Base-by-base conservation (phyloP, 148 eudicot species). In the Cornus suecica region DNA sequence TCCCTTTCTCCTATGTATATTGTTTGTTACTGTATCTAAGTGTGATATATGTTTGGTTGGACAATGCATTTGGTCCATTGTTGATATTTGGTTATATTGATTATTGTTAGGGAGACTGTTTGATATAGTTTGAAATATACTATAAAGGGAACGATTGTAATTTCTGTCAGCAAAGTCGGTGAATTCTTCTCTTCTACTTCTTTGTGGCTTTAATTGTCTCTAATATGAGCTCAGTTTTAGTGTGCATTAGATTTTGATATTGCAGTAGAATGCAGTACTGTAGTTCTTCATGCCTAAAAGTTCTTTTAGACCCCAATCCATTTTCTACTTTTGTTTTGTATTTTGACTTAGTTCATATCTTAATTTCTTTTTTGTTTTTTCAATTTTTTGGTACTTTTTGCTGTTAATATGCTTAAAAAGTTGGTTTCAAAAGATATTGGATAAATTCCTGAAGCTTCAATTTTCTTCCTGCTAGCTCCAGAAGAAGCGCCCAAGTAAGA, bases 401-500 rank as follows among this genome's bases (percentile, higher is more conserved):
- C 70, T 27, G 24, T 13, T 66, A 16, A 66, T 66, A 29, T 66
- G 41, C 69, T 5, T 20, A 26, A 41, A 58, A 62, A 73, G 26
- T 20, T 74, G 7, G 45, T 16, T 1, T 13, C 31, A 29, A 1
- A 29, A 37, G 22, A 48, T 51, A 70, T 13, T 54, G 60, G 6
- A 30, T 72, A 11, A 60, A 68, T 67, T 63, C 69, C 34, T 68
- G 23, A 72, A 68, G 10, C 48, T 24, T 41, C 30, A 30, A 63
- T 28, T 62, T 65, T 69, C 32, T 51, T 13, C 28, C 34, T 79
- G 51, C 26, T 48, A 45, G 45, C 70, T 70, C 52, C 84, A 94
- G 92, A 89, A 84, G 78, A 91, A 83, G 78, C 94, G 86, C 4
- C 87, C 89, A 30, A 87, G 87, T 86, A 88, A 81, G 82, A 72